Base-by-base conservation (phyloP, 495 filamentous ascomycete species). In the Saxispiralis lemnorum region DNA sequence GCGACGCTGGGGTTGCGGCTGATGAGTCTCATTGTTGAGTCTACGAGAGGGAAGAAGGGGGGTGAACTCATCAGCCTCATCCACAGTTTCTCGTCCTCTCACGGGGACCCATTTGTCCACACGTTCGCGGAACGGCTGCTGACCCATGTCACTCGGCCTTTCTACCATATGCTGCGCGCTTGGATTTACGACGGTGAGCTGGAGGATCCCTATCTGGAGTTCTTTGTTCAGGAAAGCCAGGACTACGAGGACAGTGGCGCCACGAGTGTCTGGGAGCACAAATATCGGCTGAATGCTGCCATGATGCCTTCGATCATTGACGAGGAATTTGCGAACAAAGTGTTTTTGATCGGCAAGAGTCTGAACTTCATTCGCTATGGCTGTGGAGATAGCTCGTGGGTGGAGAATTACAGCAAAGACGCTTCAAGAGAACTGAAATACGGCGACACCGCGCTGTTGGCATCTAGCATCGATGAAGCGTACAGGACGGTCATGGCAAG, bases 121-220 rank as follows among this genome's bases (percentile, higher is more conserved):
- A 78, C 79, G 3, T 95, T 95, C 63, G 92, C 89, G 2, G 92
- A 99, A 57, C 82, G 89, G 17, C 71, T 99, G 38, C 68, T 99
- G 13, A 68, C 70, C n/a, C 81, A 84, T 55, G 75, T 96, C 28
- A 99, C 92, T n/a, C 70, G 81, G 32, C 92, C 92, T 1, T 99
- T 95, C 56, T 99, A 99, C 58, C 81, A 88, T 49, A 96, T 95
- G 72, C 70, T 96, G 44, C 76, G 87, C 40, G 76, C 81, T 47
- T 99, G 92, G 92, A 94, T 96, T 39, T 99, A 96, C 57, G 88
- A 96, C 56, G 92, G 92, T 41, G 92, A 99, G 63, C 72, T 99
- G 15, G 85, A 81, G 13, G 92, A 99, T 64, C 92, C 92, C 7
- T 93, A 89, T 53, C 70, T 78, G 24, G 92, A 99, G 53, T 99